A percentile compares a stretch with the other conserved stretches of the same genome.
Evolutionary conservation across 2,329 filamentous ascomycete genomes (phyloP).

Genomic region (Geosmithia morbida): DNA sequence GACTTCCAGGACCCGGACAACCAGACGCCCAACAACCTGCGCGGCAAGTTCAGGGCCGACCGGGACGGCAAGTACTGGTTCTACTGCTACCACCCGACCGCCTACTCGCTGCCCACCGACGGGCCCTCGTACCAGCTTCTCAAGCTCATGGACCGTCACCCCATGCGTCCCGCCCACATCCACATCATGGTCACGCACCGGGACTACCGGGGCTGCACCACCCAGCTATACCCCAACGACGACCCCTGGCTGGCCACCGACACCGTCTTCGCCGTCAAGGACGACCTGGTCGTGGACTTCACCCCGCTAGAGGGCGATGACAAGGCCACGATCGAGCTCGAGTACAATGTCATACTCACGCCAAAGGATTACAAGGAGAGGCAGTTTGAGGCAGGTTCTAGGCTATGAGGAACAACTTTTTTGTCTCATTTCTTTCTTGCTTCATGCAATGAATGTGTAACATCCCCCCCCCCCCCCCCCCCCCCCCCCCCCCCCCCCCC

Average conservation of each 20-base stretch:
- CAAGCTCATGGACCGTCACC: constrained; percentile 30
- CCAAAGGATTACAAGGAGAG: constrained; percentile 27
- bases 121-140: constrained; percentile 29
- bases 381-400: constrained; percentile 1
- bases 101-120: constrained; percentile 56
- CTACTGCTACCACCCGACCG: constrained; percentile 63
- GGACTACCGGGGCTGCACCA: constrained; percentile 59
- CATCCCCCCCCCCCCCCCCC: too few species aligned
- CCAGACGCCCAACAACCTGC: constrained; percentile 59
- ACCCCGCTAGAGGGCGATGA: constrained; percentile 24
- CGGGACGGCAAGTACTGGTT: constrained; percentile 56
- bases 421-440: too few species aligned
- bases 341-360: constrained; percentile 27
- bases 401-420: not conserved
- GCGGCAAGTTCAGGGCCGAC: constrained; percentile 61
- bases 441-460: too few species aligned
- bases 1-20: constrained; percentile 61
- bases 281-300: constrained; percentile 35
- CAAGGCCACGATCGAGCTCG: constrained; percentile 20
- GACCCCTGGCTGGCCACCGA: constrained; percentile 44
- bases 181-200: constrained; percentile 41
- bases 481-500: too few species aligned
- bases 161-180: constrained; percentile 34
- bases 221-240: constrained; percentile 60
- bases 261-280: constrained; percentile 37